phyloP scores from a whole-genome alignment of 805 yeast species.

The Starmerella apicola region DNA sequence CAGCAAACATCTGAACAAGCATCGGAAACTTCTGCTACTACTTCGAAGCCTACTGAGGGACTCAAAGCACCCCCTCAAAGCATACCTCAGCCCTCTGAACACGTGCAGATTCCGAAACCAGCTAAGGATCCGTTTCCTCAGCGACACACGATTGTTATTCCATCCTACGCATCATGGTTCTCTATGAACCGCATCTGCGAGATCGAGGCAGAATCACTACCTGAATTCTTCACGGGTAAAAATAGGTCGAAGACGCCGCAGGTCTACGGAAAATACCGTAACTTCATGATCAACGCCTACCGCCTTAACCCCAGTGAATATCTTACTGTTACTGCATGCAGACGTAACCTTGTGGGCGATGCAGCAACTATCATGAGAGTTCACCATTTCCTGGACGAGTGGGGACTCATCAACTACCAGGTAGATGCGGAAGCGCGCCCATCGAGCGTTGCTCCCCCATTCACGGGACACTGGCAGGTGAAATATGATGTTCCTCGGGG shows the following conservation, averaged over 20 bases:
- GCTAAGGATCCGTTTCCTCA: slow-evolving; percentile 33
- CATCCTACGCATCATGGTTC: slow-evolving; percentile 85
- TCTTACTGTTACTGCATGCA: slow-evolving; percentile 76
- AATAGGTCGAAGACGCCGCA: slow-evolving; percentile 69
- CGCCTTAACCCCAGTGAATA: slow-evolving; percentile 83
- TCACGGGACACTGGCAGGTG: slow-evolving; percentile 62
- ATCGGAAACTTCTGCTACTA: neutral
- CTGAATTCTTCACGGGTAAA: slow-evolving; percentile 61
- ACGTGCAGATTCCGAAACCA: no score
- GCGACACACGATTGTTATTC: slow-evolving; percentile 72
- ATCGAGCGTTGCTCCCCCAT: slow-evolving; percentile 50
- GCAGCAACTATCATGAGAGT: slow-evolving; percentile 79
- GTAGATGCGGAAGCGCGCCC: slow-evolving; percentile 71
- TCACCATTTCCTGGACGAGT: slow-evolving; percentile 69
- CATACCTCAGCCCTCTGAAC: no score
- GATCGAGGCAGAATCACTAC: slow-evolving; percentile 71
- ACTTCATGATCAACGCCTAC: slow-evolving; percentile 80
- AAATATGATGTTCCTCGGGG: slow-evolving; percentile 86
- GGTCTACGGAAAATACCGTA: slow-evolving; percentile 68
- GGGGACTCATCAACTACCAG: slow-evolving; percentile 92
- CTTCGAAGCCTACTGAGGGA: neutral
- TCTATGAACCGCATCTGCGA: slow-evolving; percentile 56
- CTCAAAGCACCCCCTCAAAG: neutral
- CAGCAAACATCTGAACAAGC: neutral
- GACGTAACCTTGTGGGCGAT: slow-evolving; percentile 84